These are phyloP conservation scores for Penicillium sp. DNA, from an alignment of 2,329 filamentous ascomycete species.

Conservation along the genomic window DNA sequence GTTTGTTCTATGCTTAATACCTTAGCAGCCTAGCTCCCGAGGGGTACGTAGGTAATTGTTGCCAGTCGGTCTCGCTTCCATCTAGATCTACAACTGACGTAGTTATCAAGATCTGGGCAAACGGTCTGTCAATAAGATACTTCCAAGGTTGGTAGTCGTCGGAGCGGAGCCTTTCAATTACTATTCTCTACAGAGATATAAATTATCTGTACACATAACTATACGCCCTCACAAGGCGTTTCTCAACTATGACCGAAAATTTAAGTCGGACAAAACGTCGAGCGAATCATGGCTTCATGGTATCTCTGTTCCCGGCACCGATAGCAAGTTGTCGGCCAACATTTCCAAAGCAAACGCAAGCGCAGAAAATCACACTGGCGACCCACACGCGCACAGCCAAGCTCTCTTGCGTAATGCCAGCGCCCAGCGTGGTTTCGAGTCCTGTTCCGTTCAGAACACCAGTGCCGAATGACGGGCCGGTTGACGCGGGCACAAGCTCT, in stretches of 20 bases:
- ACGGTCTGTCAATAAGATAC: too few relatives aligned
- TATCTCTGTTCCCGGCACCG: slow-evolving; percentile 31
- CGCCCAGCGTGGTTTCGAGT: slow-evolving; percentile 32
- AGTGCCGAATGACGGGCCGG: slow-evolving; percentile 41
- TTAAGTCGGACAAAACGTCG: neutral
- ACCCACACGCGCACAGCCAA: slow-evolving; percentile 77
- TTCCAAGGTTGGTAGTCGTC: neutral
- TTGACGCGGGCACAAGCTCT: slow-evolving; percentile 71
- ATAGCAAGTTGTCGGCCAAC: slow-evolving; percentile 80
- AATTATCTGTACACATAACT: slow-evolving; percentile 8
- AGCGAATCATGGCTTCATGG: slow-evolving; percentile 20
- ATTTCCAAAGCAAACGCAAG: slow-evolving; percentile 93
- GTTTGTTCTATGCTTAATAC: too few relatives aligned
- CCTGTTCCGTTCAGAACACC: slow-evolving; percentile 31
- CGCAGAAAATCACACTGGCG: slow-evolving; percentile 90
- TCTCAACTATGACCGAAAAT: neutral
- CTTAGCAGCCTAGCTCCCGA: too few relatives aligned
- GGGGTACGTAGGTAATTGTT: too few relatives aligned
- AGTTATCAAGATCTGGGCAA: too few relatives aligned
- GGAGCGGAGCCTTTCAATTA: slow-evolving; percentile 3
- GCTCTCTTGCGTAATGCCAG: slow-evolving; percentile 52
- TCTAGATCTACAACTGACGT: too few relatives aligned
- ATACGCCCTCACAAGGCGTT: neutral
- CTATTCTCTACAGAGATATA: slow-evolving; percentile 4
- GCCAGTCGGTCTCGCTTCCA: too few relatives aligned